A percentile compares a stretch with the other conserved stretches of the same genome.
Conservation (phyloP, 1,139 yeast genomes). For the Zygoascus sp. region DNA sequence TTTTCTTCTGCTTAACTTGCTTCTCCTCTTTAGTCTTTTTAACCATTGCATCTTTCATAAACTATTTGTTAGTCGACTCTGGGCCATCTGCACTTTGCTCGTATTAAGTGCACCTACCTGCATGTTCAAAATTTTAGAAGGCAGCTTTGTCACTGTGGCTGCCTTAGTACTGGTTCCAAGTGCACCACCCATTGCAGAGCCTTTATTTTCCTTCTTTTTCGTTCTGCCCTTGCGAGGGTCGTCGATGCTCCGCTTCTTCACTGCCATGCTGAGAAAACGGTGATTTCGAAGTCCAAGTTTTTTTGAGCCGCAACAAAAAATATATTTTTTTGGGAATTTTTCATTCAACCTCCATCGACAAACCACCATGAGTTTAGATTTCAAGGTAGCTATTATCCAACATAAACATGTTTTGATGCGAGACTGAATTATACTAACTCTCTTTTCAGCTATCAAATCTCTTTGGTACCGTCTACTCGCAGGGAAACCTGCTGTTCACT, state of each 20-base stretch:
- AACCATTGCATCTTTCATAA: constrained; percentile 47
- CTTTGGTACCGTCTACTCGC: constrained; percentile 89
- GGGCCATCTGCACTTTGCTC: not conserved
- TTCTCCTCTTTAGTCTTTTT: constrained; percentile 37
- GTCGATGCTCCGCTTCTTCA: constrained; percentile 4
- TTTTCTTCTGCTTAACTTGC: constrained; percentile 30
- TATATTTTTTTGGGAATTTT: not conserved
- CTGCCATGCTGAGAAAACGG: too few relatives aligned
- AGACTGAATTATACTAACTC: constrained; percentile 9
- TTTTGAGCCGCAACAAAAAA: constrained; percentile 5
- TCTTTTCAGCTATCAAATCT: constrained; percentile 66
- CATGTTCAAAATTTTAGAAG: constrained; percentile 70
- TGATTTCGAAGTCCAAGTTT: too few relatives aligned
- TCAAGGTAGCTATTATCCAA: constrained; percentile 22
- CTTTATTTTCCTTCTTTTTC: not conserved
- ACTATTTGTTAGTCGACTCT: constrained; percentile 28
- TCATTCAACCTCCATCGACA: constrained; percentile 2
- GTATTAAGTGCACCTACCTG: constrained; percentile 38
- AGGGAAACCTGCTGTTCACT: constrained; percentile 84
- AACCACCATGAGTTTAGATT: constrained; percentile 30
- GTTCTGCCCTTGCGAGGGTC: not conserved
- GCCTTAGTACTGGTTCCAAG: constrained; percentile 14
- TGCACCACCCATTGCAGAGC: constrained; percentile 6
- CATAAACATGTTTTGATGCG: too few relatives aligned
- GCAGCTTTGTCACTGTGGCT: constrained; percentile 38